phyloP scores from a whole-genome alignment of 768 basidiomycete genomes.

The Kwoniella heveanensis region DNA sequence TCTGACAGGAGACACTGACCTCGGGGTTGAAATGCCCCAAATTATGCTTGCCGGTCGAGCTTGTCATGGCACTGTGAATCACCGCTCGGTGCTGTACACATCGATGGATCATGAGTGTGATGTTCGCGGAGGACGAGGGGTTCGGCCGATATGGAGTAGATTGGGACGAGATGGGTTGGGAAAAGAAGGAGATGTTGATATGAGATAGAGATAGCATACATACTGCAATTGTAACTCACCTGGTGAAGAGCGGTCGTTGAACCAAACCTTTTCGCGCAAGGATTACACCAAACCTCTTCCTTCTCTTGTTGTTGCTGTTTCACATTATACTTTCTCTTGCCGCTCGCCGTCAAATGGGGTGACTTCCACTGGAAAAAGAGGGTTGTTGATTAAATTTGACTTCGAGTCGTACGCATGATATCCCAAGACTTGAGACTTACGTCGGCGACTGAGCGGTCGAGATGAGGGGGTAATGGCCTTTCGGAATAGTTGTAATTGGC shows the following conservation, averaged over 20 bases:
- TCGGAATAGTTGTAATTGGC: not conserved
- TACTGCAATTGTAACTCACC: no score
- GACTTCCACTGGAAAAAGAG: not conserved
- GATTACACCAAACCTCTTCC: not conserved
- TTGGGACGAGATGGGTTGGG: no score
- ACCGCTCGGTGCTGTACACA: constrained; percentile 3
- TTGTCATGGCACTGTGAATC: not conserved
- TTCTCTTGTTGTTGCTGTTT: not conserved
- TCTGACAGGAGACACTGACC: not conserved
- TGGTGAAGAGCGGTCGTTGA: constrained; percentile 1
- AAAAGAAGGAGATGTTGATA: not conserved
- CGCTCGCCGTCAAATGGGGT: not conserved
- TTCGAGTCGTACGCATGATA: not conserved
- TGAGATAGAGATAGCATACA: no score
- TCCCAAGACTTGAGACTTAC: not conserved
- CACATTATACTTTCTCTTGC: constrained; percentile 5
- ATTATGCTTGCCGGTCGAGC: not conserved
- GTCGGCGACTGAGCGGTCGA: not conserved
- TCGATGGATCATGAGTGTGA: no score
- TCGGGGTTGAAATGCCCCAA: not conserved
- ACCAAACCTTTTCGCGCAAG: constrained; percentile 10
- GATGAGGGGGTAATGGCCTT: constrained; percentile 2
- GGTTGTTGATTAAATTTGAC: no score
- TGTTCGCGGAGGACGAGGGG: no score
- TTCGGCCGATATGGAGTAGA: no score